Conservation (phyloP, 2,329 filamentous ascomycete species). For the Conoideocrella luteorostrata region DNA sequence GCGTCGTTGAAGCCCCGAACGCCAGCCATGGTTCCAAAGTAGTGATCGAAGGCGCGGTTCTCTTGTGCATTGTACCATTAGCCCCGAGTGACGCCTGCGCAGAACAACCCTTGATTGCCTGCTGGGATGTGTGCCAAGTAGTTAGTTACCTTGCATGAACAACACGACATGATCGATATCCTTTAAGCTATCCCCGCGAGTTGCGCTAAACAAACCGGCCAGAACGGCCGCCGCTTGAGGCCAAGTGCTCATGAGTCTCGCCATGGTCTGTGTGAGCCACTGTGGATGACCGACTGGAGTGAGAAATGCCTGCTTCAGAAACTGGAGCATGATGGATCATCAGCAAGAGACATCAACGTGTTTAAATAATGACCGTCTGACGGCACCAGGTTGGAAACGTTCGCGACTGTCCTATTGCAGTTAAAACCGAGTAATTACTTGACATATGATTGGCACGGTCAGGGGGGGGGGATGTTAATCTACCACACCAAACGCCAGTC, state of each 20-base stretch:
- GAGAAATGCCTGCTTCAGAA: neutral
- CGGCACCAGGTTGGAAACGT: too few relatives aligned
- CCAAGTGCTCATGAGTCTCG: neutral
- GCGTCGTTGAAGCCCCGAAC: slow-evolving; percentile 50
- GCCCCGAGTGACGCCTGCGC: too few relatives aligned
- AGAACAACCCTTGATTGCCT: neutral
- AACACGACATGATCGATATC: slow-evolving; percentile 52
- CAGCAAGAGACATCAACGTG: neutral
- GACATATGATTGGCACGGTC: too few relatives aligned
- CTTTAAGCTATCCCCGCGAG: slow-evolving; percentile 6
- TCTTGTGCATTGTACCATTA: slow-evolving; percentile 13
- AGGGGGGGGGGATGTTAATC: too few relatives aligned
- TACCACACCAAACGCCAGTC: neutral
- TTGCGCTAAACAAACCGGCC: neutral
- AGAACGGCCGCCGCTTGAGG: neutral
- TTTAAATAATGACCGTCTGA: too few relatives aligned
- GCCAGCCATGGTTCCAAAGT: slow-evolving; percentile 35
- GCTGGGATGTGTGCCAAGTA: neutral
- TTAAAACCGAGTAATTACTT: too few relatives aligned
- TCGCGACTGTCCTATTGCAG: too few relatives aligned
- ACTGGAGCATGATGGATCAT: neutral
- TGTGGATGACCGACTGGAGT: neutral
- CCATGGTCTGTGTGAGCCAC: neutral
- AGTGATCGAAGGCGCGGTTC: slow-evolving; percentile 36
- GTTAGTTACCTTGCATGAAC: slow-evolving; percentile 43